phyloP scores from a whole-genome alignment of 192 early-diverging fungal genomes.

The Pecoramyces ruminantium region DNA sequence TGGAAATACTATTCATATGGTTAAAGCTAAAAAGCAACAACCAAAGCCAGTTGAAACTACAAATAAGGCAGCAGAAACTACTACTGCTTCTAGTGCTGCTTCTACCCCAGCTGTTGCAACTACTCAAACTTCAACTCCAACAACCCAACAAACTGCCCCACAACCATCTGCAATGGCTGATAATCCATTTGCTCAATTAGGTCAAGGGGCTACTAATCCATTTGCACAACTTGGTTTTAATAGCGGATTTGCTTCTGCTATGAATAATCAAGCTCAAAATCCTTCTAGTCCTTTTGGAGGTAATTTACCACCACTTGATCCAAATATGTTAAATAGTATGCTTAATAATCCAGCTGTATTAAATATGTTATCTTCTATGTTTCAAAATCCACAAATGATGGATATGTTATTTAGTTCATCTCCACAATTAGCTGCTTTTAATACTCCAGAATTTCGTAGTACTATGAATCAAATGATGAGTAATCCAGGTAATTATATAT shows the following conservation, averaged over 20 bases:
- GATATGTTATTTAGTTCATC: not conserved
- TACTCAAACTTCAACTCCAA: not conserved
- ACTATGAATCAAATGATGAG: not conserved
- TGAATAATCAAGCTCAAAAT: not conserved
- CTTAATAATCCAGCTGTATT: not conserved
- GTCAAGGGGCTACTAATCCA: not conserved
- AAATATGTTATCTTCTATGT: not conserved
- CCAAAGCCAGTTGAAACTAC: not conserved
- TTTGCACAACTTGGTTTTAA: not conserved
- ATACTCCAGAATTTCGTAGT: not conserved
- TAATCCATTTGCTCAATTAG: not conserved
- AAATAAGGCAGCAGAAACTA: not conserved
- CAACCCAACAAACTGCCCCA: not conserved
- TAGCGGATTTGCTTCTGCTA: not conserved
- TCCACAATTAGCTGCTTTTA: not conserved
- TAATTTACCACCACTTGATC: not conserved
- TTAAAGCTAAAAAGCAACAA: not conserved
- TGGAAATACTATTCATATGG: not conserved
- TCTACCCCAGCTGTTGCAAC: not conserved
- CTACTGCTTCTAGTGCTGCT: not conserved
- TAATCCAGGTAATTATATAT: not conserved
- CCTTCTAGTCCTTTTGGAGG: not conserved
- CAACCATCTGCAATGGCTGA: not conserved
- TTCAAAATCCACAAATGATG: not conserved
- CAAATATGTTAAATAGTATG: not conserved